phyloP scores from a whole-genome alignment of 1,139 yeast species.

The Suhomyces terraborum region DNA sequence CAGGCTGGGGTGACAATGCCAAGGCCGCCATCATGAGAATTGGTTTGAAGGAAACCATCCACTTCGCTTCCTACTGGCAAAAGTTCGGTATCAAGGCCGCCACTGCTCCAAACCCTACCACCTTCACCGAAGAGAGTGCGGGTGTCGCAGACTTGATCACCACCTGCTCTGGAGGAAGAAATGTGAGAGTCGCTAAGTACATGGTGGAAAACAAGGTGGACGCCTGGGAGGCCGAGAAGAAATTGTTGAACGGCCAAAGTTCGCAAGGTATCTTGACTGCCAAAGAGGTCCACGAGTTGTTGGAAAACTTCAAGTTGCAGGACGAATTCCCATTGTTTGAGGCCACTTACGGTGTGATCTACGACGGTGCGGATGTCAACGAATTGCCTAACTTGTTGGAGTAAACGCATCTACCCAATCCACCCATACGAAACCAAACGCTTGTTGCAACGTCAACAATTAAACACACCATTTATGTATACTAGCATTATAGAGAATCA shows the following conservation, averaged over 20 bases:
- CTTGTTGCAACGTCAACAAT: no score
- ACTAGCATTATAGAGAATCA: no score
- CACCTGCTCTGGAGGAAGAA: conserved; percentile 95
- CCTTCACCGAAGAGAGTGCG: conserved; percentile 89
- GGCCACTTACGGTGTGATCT: conserved; percentile 81
- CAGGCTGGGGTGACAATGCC: conserved; percentile 56
- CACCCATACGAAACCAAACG: no score
- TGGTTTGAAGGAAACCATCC: conserved; percentile 49
- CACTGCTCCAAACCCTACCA: conserved; percentile 68
- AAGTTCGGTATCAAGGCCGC: conserved; percentile 70
- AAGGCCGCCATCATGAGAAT: conserved; percentile 53
- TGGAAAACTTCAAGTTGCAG: conserved; percentile 57
- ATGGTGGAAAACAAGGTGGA: conserved; percentile 71
- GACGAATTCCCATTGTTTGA: conserved; percentile 85
- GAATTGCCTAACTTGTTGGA: conserved; percentile 66
- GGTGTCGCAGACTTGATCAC: conserved; percentile 98
- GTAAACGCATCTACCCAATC: no score
- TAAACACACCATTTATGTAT: conserved; percentile 4
- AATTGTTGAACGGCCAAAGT: conserved; percentile 84
- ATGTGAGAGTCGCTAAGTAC: conserved; percentile 81
- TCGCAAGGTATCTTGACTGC: conserved; percentile 93
- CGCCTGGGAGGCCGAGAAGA: conserved; percentile 80
- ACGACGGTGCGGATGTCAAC: conserved; percentile 66
- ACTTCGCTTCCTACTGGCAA: conserved; percentile 47
- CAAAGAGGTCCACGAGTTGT: conserved; percentile 84